Evolutionary conservation across 768 basidiomycete species (phyloP), one percentile per base, ranked within the genome.

Genomic region (Rhodotorula taiwanensis): DNA sequence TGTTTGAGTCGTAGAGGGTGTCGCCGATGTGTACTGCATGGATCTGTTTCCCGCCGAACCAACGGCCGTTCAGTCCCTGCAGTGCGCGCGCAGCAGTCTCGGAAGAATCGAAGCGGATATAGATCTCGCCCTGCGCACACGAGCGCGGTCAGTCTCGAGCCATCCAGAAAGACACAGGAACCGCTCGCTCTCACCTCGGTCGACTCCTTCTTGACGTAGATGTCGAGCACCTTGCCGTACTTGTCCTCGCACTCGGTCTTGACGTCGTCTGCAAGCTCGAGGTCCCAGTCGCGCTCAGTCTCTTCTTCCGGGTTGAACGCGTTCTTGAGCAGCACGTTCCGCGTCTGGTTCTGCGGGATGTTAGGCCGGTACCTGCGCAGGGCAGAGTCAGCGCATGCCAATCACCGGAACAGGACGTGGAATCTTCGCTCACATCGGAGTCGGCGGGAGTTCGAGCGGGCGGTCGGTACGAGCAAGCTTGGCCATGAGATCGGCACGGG

Each of bases 301-400:
- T 98, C 95, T 76, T 95, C 89, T 77, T 89, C 92, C n/a, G 94
- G 89, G 74, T 88, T 81, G 75, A 99, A 99, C 89, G 97, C 94
- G 73, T 99, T 92, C 77, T 86, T 89, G 71, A 97, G 76, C 36
- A 97, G 77, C 67, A 69, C 67, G 60, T 70, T 70, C 33, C 74
- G 72, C 5, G 71, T 65, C 52, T 48, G 58, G 41, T 65, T 62
- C 55, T 63, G 64, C n/a, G 89, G 84, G 68, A 94, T 87, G 70
- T 83, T 87, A 23, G 87, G 86, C 70, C 85, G 85, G 66, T 81
- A 79, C 60, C 88, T 91, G 66, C 41, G 43, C 20, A 16, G 48
- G 8, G 31, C 10, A 42, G 67, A 51, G 14, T 20, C n/a, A 33
- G 33, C 31, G 33, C 4, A 20, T 4, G 25, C 41, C 23, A 5